Percentiles rank a stretch among this genome's conserved stretches.
These are phyloP conservation scores for Aureobasidium lini DNA, from an alignment of 2,329 filamentous ascomycete species.

Conservation along the genomic window DNA sequence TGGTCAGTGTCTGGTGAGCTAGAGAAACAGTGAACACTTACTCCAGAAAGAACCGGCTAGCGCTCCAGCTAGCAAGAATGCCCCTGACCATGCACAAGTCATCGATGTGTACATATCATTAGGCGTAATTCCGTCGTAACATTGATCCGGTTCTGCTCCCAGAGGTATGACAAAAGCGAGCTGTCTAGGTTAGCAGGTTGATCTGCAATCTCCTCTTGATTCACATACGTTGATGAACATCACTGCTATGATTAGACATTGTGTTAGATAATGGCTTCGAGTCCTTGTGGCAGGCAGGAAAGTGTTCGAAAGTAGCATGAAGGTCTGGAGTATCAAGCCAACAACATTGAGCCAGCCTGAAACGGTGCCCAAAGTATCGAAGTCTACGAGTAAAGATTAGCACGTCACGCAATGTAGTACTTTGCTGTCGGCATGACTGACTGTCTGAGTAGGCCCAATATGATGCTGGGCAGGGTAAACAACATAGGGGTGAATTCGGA, in stretches of 20 bases:
- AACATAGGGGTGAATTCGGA: constrained; percentile 56
- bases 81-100: constrained; percentile 81
- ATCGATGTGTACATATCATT: constrained; percentile 79
- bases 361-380: constrained; percentile 51
- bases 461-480: constrained; percentile 81
- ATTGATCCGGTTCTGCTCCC: constrained; percentile 69
- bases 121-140: constrained; percentile 83
- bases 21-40: constrained; percentile 26
- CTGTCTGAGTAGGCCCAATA: constrained; percentile 62
- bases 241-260: constrained; percentile 71
- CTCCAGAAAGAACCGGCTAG: constrained; percentile 80
- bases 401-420: not conserved
- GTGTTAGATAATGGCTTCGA: constrained; percentile 83
- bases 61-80: constrained; percentile 78
- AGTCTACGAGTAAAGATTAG: constrained; percentile 30
- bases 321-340: constrained; percentile 62
- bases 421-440: constrained; percentile 26
- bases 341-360: constrained; percentile 80
- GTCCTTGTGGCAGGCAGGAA: constrained; percentile 82
- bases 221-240: constrained; percentile 72
- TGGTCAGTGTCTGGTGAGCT: not conserved
- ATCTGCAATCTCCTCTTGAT: constrained; percentile 44
- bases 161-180: constrained; percentile 87
- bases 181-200: constrained; percentile 50
- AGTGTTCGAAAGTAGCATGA: constrained; percentile 72